These are phyloP conservation scores for Daphne laureola DNA, from an alignment of 441 rosid genomes.

Conservation along the genomic window DNA sequence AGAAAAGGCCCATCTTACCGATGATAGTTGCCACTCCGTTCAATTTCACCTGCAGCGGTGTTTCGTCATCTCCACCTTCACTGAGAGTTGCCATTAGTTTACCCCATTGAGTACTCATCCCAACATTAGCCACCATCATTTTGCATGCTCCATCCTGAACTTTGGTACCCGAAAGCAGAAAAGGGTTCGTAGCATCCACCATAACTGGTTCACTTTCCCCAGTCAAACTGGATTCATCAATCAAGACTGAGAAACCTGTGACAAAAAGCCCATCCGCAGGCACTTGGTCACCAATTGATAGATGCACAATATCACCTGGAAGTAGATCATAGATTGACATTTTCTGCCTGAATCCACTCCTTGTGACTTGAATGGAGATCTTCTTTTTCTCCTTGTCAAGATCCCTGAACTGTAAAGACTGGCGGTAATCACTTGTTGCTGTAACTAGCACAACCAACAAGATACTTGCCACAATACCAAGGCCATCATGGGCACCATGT, in stretches of 20 bases:
- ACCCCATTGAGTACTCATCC: slow-evolving; percentile 83
- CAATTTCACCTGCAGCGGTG: slow-evolving; percentile 65
- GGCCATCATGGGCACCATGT: slow-evolving; percentile 64
- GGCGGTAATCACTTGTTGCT: slow-evolving; percentile 61
- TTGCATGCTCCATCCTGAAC: slow-evolving; percentile 66
- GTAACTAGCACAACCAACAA: slow-evolving; percentile 61
- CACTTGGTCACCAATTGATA: slow-evolving; percentile 59
- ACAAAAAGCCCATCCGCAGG: slow-evolving; percentile 69
- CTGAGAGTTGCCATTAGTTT: slow-evolving; percentile 60
- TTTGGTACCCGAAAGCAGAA: slow-evolving; percentile 62
- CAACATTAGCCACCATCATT: slow-evolving; percentile 59
- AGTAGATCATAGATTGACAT: slow-evolving; percentile 58
- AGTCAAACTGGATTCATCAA: slow-evolving; percentile 63
- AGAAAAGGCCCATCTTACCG: slow-evolving; percentile 59
- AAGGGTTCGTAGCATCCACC: slow-evolving; percentile 49
- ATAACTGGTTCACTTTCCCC: slow-evolving; percentile 63
- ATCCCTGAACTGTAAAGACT: slow-evolving; percentile 57
- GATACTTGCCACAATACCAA: slow-evolving; percentile 62
- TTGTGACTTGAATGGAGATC: slow-evolving; percentile 48
- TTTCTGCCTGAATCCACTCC: slow-evolving; percentile 56
- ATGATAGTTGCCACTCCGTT: slow-evolving; percentile 73
- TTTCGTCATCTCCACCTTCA: slow-evolving; percentile 73
- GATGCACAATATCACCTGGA: slow-evolving; percentile 68
- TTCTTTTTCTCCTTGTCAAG: slow-evolving; percentile 69
- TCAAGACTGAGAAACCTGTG: slow-evolving; percentile 53